Base-by-base conservation (phyloP, 2,329 filamentous ascomycete genomes). In the Penicillium italicum region DNA sequence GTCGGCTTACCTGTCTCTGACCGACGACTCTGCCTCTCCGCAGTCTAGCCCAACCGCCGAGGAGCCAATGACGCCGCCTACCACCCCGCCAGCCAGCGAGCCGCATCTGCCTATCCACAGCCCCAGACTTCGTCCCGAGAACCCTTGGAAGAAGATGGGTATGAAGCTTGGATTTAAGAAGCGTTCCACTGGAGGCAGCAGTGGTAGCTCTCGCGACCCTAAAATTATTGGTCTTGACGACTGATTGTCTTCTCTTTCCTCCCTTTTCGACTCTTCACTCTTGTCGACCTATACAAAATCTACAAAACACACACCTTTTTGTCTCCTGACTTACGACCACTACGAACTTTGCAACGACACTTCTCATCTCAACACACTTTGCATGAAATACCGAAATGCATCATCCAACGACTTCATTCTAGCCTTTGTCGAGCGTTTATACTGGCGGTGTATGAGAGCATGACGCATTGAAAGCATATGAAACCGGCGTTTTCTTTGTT, bases 141-240 rank as follows among this genome's bases (percentile, higher is more conserved):
- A 79, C 61, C 74, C 77, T 5, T 81, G 78, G 78, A 80, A 79
- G 67, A 80, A 80, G 61, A 79, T 79, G 77, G 77, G 77, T 3
- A 76, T 78, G 70, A 80, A 78, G 63, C 65, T 81, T 50, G 74
- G 74, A 14, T 76, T 74, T 57, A 76, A 75, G 59, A 75, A 75
- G 61, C 69, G 68, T 22, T 68, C 70, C 20, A 62, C 63, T 26
- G 58, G 61, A 9, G 60, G 60, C 22, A 66, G 61, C 45, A 53
- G 10, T 18, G 53, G 53, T 26, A 50, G 56, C 16, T 56, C 56
- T 33, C 62, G 63, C 10, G 63, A 66, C 46, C 61, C 61, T 1
- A 66, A 58, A 49, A 60, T 65, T 24, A 34, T 66, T 41, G 61
- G 59, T 43, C 42, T 66, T 14, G 63, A 66, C 48, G 62, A 66